A percentile compares a stretch with the other conserved stretches of the same genome.
phyloP scores from a whole-genome alignment of 2,329 filamentous ascomycete genomes.

The Emericellopsis cladophorae region DNA sequence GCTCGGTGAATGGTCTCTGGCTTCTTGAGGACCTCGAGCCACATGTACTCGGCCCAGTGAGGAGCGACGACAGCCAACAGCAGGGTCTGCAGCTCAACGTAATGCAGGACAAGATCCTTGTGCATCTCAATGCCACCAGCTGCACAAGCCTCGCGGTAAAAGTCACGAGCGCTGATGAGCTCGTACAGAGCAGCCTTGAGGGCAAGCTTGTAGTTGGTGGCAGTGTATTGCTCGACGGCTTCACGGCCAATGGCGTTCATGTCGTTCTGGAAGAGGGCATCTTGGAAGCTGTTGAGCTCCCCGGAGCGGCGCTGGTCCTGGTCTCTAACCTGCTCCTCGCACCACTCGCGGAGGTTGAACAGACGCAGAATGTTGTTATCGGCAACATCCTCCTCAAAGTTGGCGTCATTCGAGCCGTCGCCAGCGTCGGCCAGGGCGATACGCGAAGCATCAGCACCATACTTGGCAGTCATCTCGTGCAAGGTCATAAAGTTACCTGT shows the following conservation, averaged over 20 bases:
- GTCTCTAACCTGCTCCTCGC: slow-evolving; percentile 69
- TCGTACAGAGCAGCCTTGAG: slow-evolving; percentile 37
- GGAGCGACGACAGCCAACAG: slow-evolving; percentile 76
- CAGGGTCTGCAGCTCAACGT: slow-evolving; percentile 76
- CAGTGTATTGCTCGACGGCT: slow-evolving; percentile 64
- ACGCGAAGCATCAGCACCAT: slow-evolving; percentile 83
- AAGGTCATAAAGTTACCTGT: slow-evolving; percentile 96
- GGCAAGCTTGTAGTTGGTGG: slow-evolving; percentile 68
- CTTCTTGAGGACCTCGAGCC: slow-evolving; percentile 80
- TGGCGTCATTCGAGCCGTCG: slow-evolving; percentile 88
- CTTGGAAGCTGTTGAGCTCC: slow-evolving; percentile 64
- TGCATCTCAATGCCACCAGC: slow-evolving; percentile 79
- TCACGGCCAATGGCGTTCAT: slow-evolving; percentile 75
- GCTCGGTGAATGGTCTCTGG: slow-evolving; percentile 66
- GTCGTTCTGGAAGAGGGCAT: slow-evolving; percentile 86
- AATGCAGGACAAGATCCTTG: slow-evolving; percentile 62
- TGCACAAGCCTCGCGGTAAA: slow-evolving; percentile 73
- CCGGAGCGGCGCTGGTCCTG: slow-evolving; percentile 60
- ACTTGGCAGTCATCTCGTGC: slow-evolving; percentile 75
- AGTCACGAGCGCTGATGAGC: slow-evolving; percentile 44
- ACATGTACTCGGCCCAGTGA: slow-evolving; percentile 91
- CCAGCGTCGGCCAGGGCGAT: slow-evolving; percentile 90
- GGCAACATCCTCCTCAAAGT: slow-evolving; percentile 92
- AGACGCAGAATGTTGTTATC: slow-evolving; percentile 84
- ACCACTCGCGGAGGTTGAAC: slow-evolving; percentile 76